Evolutionary conservation across 164 flowering plant genomes (phyloP).

Genomic region (Santalum album): DNA sequence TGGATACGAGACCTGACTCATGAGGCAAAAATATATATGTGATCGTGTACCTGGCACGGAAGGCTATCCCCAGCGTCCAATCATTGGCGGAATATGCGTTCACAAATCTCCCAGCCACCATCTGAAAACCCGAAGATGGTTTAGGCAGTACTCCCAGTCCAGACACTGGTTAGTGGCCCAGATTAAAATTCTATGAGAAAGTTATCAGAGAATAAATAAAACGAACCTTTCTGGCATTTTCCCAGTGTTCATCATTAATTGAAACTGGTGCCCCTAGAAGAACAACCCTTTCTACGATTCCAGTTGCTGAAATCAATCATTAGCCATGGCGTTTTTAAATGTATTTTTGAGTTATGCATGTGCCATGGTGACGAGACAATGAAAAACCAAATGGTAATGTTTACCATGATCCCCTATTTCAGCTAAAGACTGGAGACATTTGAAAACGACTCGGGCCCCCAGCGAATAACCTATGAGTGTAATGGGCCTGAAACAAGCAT

Average conservation of each 20-base stretch:
- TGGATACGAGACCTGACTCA: too few relatives aligned
- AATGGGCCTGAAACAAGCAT: background rate
- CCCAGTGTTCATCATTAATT: background rate
- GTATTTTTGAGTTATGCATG: too few relatives aligned
- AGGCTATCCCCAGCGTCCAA: conserved; percentile 1
- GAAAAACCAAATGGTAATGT: background rate
- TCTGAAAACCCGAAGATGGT: background rate
- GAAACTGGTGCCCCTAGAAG: conserved; percentile 4
- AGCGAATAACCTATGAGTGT: conserved; percentile 1
- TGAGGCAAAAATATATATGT: too few relatives aligned
- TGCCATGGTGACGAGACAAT: too few relatives aligned
- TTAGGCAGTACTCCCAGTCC: too few relatives aligned
- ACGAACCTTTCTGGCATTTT: background rate
- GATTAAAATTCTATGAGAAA: too few relatives aligned
- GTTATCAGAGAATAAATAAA: background rate
- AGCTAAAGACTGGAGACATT: background rate
- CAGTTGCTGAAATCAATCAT: background rate
- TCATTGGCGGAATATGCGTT: background rate
- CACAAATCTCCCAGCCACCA: conserved; percentile 1
- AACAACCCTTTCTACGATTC: background rate
- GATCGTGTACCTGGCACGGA: background rate
- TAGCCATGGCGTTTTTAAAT: too few relatives aligned
- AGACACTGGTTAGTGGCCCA: too few relatives aligned
- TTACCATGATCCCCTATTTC: background rate
- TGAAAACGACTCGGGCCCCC: background rate